Conservation (phyloP, 2,329 filamentous ascomycete genomes). For the Colletotrichum eremochloae region DNA sequence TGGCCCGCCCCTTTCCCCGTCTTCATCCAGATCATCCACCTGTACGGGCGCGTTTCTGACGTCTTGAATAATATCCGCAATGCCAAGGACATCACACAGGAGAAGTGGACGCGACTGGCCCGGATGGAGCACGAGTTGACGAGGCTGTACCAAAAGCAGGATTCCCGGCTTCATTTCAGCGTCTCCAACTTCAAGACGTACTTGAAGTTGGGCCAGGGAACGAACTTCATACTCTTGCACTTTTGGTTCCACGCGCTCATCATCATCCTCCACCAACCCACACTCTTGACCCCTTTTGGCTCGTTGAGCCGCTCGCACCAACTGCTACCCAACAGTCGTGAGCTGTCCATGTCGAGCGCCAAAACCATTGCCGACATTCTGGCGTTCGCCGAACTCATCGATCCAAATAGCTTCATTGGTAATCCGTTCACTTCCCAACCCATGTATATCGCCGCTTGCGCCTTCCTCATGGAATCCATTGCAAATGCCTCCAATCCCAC, state of each 20-base stretch:
- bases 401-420: slow-evolving; percentile 86
- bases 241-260: slow-evolving; percentile 92
- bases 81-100: slow-evolving; percentile 79
- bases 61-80: slow-evolving; percentile 85
- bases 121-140: slow-evolving; percentile 88
- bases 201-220: slow-evolving; percentile 83
- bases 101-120: slow-evolving; percentile 78
- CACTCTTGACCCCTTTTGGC: slow-evolving; percentile 82
- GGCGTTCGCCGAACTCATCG: slow-evolving; percentile 86
- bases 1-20: slow-evolving; percentile 86
- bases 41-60: slow-evolving; percentile 88
- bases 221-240: slow-evolving; percentile 87
- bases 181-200: slow-evolving; percentile 89
- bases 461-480: slow-evolving; percentile 86
- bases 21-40: slow-evolving; percentile 85
- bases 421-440: slow-evolving; percentile 93
- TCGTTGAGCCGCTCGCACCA: slow-evolving; percentile 72
- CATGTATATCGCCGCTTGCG: slow-evolving; percentile 91
- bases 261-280: slow-evolving; percentile 87
- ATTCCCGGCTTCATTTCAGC: slow-evolving; percentile 83
- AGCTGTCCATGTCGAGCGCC: slow-evolving; percentile 87
- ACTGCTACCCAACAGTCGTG: slow-evolving; percentile 83
- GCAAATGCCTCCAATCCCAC: slow-evolving; percentile 76
- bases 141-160: slow-evolving; percentile 77
- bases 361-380: slow-evolving; percentile 93